Conservation (phyloP, 768 basidiomycete species). For the Auriculariales sp. region DNA sequence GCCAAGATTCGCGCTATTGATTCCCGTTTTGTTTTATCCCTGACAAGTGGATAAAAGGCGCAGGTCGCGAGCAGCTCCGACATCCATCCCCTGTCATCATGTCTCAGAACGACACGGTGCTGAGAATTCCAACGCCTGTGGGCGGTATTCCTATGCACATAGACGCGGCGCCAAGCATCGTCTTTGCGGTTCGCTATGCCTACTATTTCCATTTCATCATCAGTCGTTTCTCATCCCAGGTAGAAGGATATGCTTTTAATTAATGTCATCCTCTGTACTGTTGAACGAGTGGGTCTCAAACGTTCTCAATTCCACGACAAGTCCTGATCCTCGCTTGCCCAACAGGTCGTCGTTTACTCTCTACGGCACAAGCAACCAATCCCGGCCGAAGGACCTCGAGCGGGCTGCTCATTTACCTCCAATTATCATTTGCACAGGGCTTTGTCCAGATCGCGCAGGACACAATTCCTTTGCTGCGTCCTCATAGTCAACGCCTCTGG, state of each 20-base stretch:
- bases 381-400: not conserved
- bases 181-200: not conserved
- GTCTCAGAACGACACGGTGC: too few relatives aligned
- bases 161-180: not conserved
- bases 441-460: not conserved
- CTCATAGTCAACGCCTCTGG: not conserved
- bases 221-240: not conserved
- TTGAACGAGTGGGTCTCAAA: not conserved
- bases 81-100: too few relatives aligned
- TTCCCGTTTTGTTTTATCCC: too few relatives aligned
- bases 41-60: too few relatives aligned
- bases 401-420: constrained; percentile 1
- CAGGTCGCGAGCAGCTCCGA: too few relatives aligned
- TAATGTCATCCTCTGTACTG: not conserved
- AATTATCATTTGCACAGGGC: not conserved
- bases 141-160: not conserved
- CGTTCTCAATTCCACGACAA: not conserved
- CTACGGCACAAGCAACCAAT: not conserved
- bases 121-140: not conserved
- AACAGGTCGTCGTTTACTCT: not conserved
- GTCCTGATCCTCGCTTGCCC: not conserved
- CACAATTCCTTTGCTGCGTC: not conserved
- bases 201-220: not conserved
- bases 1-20: too few relatives aligned
- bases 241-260: not conserved